These are phyloP conservation scores for Curvularia hawaiiensis DNA, from an alignment of 2,329 filamentous ascomycete species.

Conservation along the genomic window DNA sequence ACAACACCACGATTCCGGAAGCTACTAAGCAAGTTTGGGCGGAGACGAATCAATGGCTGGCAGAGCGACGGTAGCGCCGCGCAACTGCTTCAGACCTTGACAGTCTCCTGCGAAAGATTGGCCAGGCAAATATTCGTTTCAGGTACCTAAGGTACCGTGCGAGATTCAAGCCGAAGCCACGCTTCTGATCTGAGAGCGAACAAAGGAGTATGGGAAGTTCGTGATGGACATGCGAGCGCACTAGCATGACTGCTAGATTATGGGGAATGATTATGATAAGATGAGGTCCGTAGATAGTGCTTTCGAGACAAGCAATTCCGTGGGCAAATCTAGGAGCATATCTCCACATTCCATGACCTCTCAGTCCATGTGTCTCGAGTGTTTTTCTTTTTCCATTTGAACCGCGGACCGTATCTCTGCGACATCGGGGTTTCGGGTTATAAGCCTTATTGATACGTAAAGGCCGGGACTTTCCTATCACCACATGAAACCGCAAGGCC, in stretches of 20 bases:
- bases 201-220: not conserved
- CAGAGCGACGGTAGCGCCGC: constrained; percentile 31
- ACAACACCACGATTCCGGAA: constrained; percentile 50
- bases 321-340: not conserved
- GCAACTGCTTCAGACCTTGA: too few species aligned
- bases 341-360: not conserved
- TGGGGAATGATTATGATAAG: not conserved
- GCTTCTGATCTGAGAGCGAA: not conserved
- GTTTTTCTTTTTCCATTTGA: not conserved
- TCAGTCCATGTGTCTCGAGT: not conserved
- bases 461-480: not conserved
- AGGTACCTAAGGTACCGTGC: not conserved
- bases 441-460: not conserved
- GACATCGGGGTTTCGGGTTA: not conserved
- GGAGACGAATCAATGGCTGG: constrained; percentile 65
- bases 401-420: not conserved
- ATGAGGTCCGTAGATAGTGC: not conserved
- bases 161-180: not conserved
- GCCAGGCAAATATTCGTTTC: not conserved
- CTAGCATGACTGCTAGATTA: not conserved
- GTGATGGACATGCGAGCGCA: not conserved
- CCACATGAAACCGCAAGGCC: not conserved
- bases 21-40: constrained; percentile 59
- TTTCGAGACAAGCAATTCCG: not conserved
- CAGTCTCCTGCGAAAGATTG: not conserved